Conservation (phyloP, 352 stramenopile species). For the Globisporangium camurandrum region DNA sequence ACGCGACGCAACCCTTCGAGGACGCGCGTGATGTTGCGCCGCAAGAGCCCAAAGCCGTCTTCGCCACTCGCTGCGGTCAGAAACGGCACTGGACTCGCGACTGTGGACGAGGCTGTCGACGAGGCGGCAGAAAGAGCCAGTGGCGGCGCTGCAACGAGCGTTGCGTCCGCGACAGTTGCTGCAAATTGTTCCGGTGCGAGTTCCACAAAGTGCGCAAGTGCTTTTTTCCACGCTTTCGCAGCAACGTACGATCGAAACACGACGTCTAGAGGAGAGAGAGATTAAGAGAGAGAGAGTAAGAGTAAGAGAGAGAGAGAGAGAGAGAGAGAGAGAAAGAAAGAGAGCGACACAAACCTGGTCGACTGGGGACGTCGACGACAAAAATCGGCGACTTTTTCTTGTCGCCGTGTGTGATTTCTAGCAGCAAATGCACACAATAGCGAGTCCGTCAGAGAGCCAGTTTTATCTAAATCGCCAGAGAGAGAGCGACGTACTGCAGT, state of each 20-base stretch:
- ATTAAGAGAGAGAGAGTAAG: slow-evolving; percentile 5
- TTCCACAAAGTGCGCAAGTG: slow-evolving; percentile 59
- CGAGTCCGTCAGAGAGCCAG: background rate
- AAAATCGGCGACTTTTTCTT: slow-evolving; percentile 79
- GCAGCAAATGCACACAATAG: background rate
- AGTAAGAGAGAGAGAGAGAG: background rate
- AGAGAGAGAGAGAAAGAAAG: background rate
- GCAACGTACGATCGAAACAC: slow-evolving; percentile 72
- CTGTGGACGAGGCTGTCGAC: slow-evolving; percentile 3
- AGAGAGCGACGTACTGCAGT: slow-evolving; percentile 35
- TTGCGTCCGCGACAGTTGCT: slow-evolving; percentile 17
- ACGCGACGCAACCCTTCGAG: slow-evolving; percentile 67
- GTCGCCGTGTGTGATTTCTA: slow-evolving; percentile 69
- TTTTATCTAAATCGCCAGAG: too few species aligned
- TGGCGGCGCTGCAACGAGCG: slow-evolving; percentile 3
- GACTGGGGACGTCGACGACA: slow-evolving; percentile 51
- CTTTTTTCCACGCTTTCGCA: slow-evolving; percentile 80
- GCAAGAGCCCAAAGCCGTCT: slow-evolving; percentile 76
- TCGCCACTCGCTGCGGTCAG: slow-evolving; percentile 48
- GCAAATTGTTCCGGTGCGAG: slow-evolving; percentile 43
- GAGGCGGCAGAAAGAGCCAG: too few species aligned
- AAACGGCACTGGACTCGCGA: slow-evolving; percentile 18
- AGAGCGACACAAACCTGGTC: slow-evolving; percentile 25
- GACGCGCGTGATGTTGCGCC: slow-evolving; percentile 59
- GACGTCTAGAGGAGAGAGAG: slow-evolving; percentile 42